Percentiles rank a stretch among this genome's conserved stretches.
These are phyloP conservation scores for Xylaria palmicola DNA, from an alignment of 495 filamentous ascomycete genomes.

Conservation along the genomic window DNA sequence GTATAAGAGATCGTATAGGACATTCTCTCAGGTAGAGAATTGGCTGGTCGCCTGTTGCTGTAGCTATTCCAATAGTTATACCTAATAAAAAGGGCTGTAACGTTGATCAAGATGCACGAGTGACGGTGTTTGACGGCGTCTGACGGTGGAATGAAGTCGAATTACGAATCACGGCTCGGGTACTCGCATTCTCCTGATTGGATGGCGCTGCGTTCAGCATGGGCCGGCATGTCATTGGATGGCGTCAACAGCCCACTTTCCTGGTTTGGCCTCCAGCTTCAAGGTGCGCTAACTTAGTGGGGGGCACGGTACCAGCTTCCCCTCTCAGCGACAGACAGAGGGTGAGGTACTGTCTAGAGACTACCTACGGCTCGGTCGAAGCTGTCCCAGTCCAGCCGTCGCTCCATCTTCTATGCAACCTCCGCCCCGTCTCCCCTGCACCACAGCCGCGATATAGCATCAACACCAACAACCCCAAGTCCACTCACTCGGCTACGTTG, in stretches of 20 bases:
- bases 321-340: neutral
- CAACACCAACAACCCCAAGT: no score
- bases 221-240: slow-evolving; percentile 1
- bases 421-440: no score
- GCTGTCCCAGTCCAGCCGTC: neutral
- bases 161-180: neutral
- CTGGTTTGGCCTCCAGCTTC: neutral
- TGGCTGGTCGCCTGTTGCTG: neutral
- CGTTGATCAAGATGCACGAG: no score
- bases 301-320: neutral
- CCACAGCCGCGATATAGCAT: neutral
- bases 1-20: no score
- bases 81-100: no score
- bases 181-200: no score
- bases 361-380: no score
- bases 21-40: neutral
- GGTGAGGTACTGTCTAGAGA: no score
- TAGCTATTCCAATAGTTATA: neutral
- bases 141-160: neutral
- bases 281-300: no score
- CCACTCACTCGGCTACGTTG: no score
- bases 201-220: neutral
- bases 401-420: slow-evolving; percentile 6
- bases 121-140: no score
- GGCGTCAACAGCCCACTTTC: slow-evolving; percentile 6